phyloP scores from a whole-genome alignment of 805 yeast species.

The Candida easanensis region DNA sequence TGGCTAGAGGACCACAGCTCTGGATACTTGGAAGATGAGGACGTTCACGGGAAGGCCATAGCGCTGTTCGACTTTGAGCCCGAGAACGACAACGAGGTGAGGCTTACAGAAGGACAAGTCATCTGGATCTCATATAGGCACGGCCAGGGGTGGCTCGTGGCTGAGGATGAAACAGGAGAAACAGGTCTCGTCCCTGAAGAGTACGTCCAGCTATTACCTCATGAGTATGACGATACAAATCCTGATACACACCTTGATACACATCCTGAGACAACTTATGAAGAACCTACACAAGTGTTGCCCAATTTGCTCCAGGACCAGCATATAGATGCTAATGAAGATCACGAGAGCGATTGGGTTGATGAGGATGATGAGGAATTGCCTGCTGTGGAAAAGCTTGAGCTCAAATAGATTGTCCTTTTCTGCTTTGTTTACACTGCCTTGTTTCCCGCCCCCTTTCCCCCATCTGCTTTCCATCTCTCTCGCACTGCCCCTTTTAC shows the following conservation, averaged over 20 bases:
- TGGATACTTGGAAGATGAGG: slow-evolving; percentile 22
- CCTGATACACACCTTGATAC: neutral
- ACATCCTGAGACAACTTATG: neutral
- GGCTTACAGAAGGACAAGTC: slow-evolving; percentile 72
- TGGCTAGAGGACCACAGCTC: slow-evolving; percentile 6
- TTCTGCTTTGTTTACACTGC: neutral
- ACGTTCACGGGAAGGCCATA: slow-evolving; percentile 59
- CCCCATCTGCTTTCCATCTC: neutral
- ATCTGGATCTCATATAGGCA: slow-evolving; percentile 86
- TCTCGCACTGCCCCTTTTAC: no score
- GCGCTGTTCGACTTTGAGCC: slow-evolving; percentile 89
- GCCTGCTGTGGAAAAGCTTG: slow-evolving; percentile 11
- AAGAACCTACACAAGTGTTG: slow-evolving; percentile 6
- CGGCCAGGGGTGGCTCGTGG: slow-evolving; percentile 99
- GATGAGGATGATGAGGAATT: slow-evolving; percentile 32
- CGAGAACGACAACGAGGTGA: slow-evolving; percentile 91
- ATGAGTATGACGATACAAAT: slow-evolving; percentile 3
- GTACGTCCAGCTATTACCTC: slow-evolving; percentile 59
- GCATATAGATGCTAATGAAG: slow-evolving; percentile 10
- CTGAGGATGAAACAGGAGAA: slow-evolving; percentile 68
- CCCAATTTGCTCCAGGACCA: slow-evolving; percentile 2
- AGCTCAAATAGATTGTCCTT: slow-evolving; percentile 3
- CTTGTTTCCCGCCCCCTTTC: neutral
- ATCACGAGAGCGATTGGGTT: slow-evolving; percentile 20
- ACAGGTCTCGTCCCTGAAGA: slow-evolving; percentile 96